Percentiles rank a stretch among this genome's conserved stretches.
Evolutionary conservation across 2,329 filamentous ascomycete species (phyloP).

Genomic region (Chrysoporthe puriensis): DNA sequence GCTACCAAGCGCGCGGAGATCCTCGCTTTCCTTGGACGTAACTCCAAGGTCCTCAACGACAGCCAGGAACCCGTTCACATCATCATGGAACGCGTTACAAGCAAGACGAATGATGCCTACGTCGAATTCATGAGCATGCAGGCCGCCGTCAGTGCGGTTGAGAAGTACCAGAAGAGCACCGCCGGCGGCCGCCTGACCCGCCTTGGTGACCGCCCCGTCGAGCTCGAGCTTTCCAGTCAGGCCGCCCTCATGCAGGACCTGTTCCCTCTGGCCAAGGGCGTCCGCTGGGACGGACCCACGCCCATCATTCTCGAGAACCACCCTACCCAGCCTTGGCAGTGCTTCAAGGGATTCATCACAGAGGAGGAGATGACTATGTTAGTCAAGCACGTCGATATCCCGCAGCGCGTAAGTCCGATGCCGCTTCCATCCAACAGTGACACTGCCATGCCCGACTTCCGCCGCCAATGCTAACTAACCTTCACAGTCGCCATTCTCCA

Average conservation of each 20-base stretch:
- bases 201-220: conserved; percentile 61
- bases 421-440: background rate
- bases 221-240: conserved; percentile 61
- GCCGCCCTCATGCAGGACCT: conserved; percentile 62
- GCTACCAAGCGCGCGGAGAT: conserved; percentile 56
- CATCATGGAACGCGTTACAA: conserved; percentile 65
- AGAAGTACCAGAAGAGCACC: conserved; percentile 48
- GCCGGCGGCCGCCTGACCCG: conserved; percentile 48
- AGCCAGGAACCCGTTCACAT: conserved; percentile 62
- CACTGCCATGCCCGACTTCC: background rate
- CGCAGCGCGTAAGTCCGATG: conserved; percentile 58
- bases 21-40: conserved; percentile 62
- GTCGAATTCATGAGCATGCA: conserved; percentile 58
- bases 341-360: conserved; percentile 64
- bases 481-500: conserved; percentile 60
- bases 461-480: conserved; percentile 20
- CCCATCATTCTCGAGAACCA: conserved; percentile 47
- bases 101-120: conserved; percentile 65
- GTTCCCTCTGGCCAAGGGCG: conserved; percentile 61
- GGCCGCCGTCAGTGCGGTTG: conserved; percentile 58
- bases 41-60: conserved; percentile 58
- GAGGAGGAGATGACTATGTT: conserved; percentile 68
- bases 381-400: conserved; percentile 64
- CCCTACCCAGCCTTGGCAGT: conserved; percentile 48
- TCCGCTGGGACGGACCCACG: conserved; percentile 55